A percentile compares a stretch with the other conserved stretches of the same genome.
phyloP scores from a whole-genome alignment of 2,329 filamentous ascomycete species.

The Aspergillus glaucus region DNA sequence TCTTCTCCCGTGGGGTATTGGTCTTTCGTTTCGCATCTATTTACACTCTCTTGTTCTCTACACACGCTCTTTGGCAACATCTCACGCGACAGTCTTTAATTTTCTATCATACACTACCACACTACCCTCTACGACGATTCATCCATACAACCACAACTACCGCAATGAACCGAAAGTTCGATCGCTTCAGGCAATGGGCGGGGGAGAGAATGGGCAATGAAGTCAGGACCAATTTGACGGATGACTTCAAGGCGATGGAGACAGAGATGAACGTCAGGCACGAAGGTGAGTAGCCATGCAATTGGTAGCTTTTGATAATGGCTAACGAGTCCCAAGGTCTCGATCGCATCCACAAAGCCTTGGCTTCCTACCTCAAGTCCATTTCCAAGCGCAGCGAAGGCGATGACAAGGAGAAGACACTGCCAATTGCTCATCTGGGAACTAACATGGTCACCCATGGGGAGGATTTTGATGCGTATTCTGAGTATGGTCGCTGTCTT shows the following conservation, averaged over 20 bases:
- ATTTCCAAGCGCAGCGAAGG: conserved; percentile 75
- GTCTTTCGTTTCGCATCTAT: too few species aligned
- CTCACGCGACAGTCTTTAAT: too few species aligned
- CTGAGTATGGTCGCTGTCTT: conserved; percentile 83
- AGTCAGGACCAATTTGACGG: conserved; percentile 75
- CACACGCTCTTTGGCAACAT: too few species aligned
- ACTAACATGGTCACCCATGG: conserved; percentile 82
- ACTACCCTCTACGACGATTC: not conserved
- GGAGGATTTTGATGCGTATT: conserved; percentile 86
- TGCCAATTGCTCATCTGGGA: conserved; percentile 73
- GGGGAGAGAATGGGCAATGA: conserved; percentile 94
- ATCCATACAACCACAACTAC: conserved; percentile 1
- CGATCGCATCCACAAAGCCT: conserved; percentile 81
- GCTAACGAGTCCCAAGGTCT: conserved; percentile 56
- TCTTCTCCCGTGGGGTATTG: not conserved
- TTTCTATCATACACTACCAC: not conserved
- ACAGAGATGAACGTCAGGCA: conserved; percentile 83
- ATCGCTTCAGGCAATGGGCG: conserved; percentile 95
- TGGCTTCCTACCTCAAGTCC: conserved; percentile 81
- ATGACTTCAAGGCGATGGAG: conserved; percentile 87
- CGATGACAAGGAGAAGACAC: conserved; percentile 80
- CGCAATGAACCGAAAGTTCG: conserved; percentile 70
- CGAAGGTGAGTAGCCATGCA: conserved; percentile 56
- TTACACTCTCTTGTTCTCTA: conserved; percentile 26
- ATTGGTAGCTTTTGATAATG: not conserved